Evolutionary conservation across 768 basidiomycete genomes (phyloP), one percentile per base, ranked within the genome.

Genomic region (Hypsizygus marmoreus): DNA sequence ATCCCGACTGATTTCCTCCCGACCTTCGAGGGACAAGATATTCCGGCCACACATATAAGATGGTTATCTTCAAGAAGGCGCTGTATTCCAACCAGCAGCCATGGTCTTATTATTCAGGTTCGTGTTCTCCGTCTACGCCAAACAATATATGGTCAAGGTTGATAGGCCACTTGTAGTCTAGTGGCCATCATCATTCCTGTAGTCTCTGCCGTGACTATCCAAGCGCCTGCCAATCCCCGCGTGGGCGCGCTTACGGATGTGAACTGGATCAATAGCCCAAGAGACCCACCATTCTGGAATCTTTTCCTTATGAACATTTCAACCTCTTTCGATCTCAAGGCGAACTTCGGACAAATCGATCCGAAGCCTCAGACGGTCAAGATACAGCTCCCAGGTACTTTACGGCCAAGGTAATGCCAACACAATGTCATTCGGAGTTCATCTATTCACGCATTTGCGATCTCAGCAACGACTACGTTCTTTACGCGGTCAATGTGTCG

Each of bases 231-330:
- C 19, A 45, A 51, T 31, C 45, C 51, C 9, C 55, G 49, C 37
- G 41, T 51, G 12, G 48, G 52, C 11, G 24, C 35, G 11, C 13
- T 30, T n/a, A 34, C 45, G n/a, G 47, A 45, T n/a, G 45, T 56
- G n/a, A 41, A 30, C 9, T 56, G 55, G 51, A 40, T 40, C 6
- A 48, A 53, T 22, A 39, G 31, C 6, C 26, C 48, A 16, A 37
- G 19, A 20, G 49, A 52, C 29, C 48, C 54, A 3, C 41, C 47
- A 3, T 36, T 40, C 17, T 56, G 45, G 43, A 51, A 24, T 16
- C 16, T 53, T n/a, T 51, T 56, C 43, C 54, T 55, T 6, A 55
- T 55, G 54, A 55, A 55, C 29, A 52, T 56, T 22, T 47, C 40
- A 17, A 45, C 47, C 24, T 43, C 45, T 10, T 55, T 55, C 43